Evolutionary conservation across 2,329 filamentous ascomycete genomes (phyloP).

Genomic region (Capronia coronata): DNA sequence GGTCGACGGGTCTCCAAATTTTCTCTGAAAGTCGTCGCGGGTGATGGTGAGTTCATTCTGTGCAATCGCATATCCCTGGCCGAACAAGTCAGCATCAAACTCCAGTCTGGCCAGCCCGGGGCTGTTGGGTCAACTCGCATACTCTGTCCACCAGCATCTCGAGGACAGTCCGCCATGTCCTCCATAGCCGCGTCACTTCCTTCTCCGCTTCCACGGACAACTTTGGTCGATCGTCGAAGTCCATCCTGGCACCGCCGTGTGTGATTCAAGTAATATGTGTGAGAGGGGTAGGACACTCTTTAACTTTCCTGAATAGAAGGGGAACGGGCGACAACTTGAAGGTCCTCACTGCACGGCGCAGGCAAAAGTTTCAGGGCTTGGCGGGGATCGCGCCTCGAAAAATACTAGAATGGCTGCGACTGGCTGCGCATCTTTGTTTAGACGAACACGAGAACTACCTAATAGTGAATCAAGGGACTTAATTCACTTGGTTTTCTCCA

Average conservation of each 20-base stretch:
- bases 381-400: background rate
- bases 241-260: constrained; percentile 11
- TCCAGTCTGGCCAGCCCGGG: background rate
- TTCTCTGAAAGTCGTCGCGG: constrained; percentile 69
- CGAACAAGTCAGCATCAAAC: constrained; percentile 16
- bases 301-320: too few species aligned
- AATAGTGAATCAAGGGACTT: too few species aligned
- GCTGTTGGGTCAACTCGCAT: constrained; percentile 34
- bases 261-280: too few species aligned
- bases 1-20: constrained; percentile 61
- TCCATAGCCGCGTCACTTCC: constrained; percentile 65
- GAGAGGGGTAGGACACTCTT: too few species aligned
- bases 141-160: constrained; percentile 93
- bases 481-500: background rate
- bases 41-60: constrained; percentile 84
- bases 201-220: constrained; percentile 21
- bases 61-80: constrained; percentile 82
- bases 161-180: constrained; percentile 85
- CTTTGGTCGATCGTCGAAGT: constrained; percentile 19
- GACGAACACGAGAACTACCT: too few species aligned
- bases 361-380: constrained; percentile 5
- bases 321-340: constrained; percentile 6
- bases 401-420: background rate
- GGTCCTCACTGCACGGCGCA: constrained; percentile 22
- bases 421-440: background rate